Conservation (phyloP, 2,329 filamentous ascomycete species). For the Calonectria honghensis region DNA sequence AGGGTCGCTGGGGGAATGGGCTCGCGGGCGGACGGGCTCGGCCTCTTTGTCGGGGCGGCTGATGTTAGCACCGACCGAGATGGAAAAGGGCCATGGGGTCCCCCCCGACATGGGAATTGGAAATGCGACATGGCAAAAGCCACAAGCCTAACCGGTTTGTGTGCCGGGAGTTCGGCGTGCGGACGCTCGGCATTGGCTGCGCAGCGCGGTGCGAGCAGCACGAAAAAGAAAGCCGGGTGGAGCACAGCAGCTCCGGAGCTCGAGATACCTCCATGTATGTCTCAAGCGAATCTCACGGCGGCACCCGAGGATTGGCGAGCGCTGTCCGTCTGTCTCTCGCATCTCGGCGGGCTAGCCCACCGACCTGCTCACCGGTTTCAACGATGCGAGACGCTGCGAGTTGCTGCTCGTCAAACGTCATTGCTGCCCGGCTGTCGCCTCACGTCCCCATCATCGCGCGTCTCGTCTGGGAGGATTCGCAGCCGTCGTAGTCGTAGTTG, state of each 20-base stretch:
- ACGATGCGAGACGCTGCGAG: neutral
- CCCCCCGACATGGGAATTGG: constrained; percentile 23
- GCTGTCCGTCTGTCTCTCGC: constrained; percentile 17
- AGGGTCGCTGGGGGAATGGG: constrained; percentile 9
- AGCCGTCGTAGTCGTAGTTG: neutral
- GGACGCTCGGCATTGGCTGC: constrained; percentile 24
- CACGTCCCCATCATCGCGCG: neutral
- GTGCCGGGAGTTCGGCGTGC: constrained; percentile 9
- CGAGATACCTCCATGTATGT: constrained; percentile 20
- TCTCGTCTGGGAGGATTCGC: neutral
- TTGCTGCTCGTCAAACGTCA: neutral
- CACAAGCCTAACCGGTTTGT: constrained; percentile 1
- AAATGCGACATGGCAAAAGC: constrained; percentile 25
- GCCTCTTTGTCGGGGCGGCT: constrained; percentile 35
- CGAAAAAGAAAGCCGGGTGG: constrained; percentile 1
- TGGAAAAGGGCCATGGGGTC: constrained; percentile 10
- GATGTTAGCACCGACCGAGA: constrained; percentile 30
- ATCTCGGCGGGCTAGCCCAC: constrained; percentile 17
- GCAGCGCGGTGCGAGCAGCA: neutral
- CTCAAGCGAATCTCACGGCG: constrained; percentile 19
- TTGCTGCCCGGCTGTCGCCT: neutral
- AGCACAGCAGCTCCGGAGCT: neutral
- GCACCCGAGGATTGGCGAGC: constrained; percentile 20
- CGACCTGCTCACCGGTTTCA: constrained; percentile 31
- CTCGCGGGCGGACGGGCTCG: constrained; percentile 23